These are phyloP conservation scores for Alternaria longipes DNA, from an alignment of 2,329 filamentous ascomycete genomes.

Conservation along the genomic window DNA sequence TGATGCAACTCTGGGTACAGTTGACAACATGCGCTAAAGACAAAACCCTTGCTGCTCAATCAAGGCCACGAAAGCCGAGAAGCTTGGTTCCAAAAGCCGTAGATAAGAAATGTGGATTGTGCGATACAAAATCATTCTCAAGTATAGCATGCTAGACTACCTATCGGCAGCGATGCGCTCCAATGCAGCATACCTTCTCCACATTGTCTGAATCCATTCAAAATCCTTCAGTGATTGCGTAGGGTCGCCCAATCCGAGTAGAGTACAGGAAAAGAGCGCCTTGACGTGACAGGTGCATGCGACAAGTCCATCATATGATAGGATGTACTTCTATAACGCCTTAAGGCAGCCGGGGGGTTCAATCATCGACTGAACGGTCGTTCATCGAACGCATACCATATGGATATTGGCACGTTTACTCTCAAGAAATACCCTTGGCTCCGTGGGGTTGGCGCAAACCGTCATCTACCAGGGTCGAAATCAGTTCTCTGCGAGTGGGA, in stretches of 20 bases:
- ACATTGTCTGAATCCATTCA: no score
- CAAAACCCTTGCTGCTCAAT: slow-evolving; percentile 13
- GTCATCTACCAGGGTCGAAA: slow-evolving; percentile 1
- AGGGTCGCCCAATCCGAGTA: background rate
- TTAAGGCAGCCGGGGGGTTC: no score
- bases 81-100: background rate
- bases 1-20: slow-evolving; percentile 28
- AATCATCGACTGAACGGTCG: background rate
- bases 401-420: background rate
- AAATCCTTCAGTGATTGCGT: background rate
- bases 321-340: background rate
- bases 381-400: background rate
- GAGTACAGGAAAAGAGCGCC: background rate
- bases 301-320: background rate
- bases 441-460: background rate
- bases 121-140: background rate
- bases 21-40: slow-evolving; percentile 32
- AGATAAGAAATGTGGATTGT: slow-evolving; percentile 13
- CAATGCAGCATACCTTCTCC: background rate
- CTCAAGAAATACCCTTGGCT: background rate
- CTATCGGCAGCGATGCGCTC: background rate
- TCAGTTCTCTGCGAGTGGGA: background rate
- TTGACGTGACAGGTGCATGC: background rate
- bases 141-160: background rate
- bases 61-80: slow-evolving; percentile 9